phyloP scores from a whole-genome alignment of 768 basidiomycete species.

The Exsudoporus frostii region DNA sequence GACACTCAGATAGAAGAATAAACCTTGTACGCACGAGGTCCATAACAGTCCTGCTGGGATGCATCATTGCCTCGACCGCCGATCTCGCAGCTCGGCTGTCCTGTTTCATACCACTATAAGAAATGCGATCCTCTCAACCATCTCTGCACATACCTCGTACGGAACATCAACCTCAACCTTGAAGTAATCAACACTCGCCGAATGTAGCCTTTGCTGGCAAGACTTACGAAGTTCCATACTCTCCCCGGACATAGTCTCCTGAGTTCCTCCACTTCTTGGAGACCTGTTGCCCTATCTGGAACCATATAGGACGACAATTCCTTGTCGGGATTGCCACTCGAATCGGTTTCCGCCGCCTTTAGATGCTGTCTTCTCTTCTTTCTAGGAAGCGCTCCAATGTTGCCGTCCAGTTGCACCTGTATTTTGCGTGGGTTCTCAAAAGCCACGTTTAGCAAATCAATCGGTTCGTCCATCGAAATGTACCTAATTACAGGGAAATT shows the following conservation, averaged over 20 bases:
- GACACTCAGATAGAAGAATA: not conserved
- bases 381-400: constrained; percentile 43
- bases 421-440: constrained; percentile 93
- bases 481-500: constrained; percentile 44
- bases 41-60: constrained; percentile 80
- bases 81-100: constrained; percentile 61
- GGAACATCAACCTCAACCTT: constrained; percentile 86
- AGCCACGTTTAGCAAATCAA: constrained; percentile 90
- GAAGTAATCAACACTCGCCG: not conserved
- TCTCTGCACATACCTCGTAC: constrained; percentile 52
- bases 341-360: constrained; percentile 1
- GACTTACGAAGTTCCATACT: constrained; percentile 82
- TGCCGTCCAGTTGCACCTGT: constrained; percentile 44
- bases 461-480: constrained; percentile 71
- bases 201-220: not conserved
- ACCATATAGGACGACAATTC: constrained; percentile 58
- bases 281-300: constrained; percentile 84
- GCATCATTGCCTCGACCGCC: constrained; percentile 68
- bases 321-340: constrained; percentile 1
- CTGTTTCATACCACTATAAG: constrained; percentile 34
- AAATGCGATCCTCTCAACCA: not conserved
- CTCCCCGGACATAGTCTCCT: constrained; percentile 71
- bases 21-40: constrained; percentile 64
- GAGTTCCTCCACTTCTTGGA: constrained; percentile 76
- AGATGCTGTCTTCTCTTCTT: constrained; percentile 38